Evolutionary conservation across 2,329 filamentous ascomycete species (phyloP), one percentile per base, ranked within the genome.

Genomic region (Fulvia fulva): DNA sequence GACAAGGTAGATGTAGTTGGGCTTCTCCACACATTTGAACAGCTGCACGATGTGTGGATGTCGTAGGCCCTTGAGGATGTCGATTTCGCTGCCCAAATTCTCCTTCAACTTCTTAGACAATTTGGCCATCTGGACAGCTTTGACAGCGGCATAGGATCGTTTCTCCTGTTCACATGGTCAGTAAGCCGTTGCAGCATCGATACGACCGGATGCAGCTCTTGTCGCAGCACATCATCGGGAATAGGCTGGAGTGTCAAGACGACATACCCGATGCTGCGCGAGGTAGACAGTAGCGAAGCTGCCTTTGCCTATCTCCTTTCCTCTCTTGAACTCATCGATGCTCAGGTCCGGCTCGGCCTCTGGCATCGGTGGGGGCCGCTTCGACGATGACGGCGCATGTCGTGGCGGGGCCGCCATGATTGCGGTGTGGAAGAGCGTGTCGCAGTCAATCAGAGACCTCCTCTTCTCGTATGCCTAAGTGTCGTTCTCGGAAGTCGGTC

Each of bases 41-140:
- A 99, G 87, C 67, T 91, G 90, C 65, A 97, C 94, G 67, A 99
- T 97, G 72, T 99, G 94, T 26, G 94, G 94, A 75, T 99, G 94
- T 59, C 94, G 89, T 26, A 99, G 83, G 63, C 86, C 90, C 76
- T 94, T 94, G 70, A 99, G 86, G 64, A 99, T 99, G 68, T 93
- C 84, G 73, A 99, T 97, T 78, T 99, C 94, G 70, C 88, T 87
- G 67, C 94, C 91, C 53, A 99, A 86, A 75, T 97, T 99, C 63
- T 97, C 92, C 73, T 93, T 95, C 56, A 99, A 84, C 78, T 97
- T 97, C 79, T 89, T 92, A 76, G 95, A 97, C 23, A 99, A 83
- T 71, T 94, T 93, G 65, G 83, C 83, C 67, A 95, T 83, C 70
- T 96, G 91, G 74, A 99, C 94, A 25, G 92, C 96, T 76, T 99